Evolutionary conservation across 306 rosid genomes (phyloP).

Genomic region (Cucumis melo): DNA sequence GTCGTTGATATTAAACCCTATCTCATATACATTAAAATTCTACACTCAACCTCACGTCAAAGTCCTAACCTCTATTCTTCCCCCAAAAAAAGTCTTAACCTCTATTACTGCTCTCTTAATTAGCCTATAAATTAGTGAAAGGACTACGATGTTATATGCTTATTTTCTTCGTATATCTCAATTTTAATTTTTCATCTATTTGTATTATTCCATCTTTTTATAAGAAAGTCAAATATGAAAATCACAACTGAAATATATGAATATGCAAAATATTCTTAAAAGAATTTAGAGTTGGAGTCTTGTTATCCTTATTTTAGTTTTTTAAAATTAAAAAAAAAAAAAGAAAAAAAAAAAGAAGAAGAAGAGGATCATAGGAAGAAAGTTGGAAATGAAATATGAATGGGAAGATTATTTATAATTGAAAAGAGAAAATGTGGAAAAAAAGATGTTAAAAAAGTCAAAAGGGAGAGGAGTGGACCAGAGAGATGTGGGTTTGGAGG

Average conservation of each 20-base stretch:
- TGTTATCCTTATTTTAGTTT: too few species aligned
- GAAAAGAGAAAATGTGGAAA: background rate
- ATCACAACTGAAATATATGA: too few species aligned
- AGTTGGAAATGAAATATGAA: background rate
- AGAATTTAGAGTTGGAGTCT: too few species aligned
- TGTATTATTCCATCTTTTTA: too few species aligned
- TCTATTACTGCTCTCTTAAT: background rate
- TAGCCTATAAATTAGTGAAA: background rate
- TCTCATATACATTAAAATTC: background rate
- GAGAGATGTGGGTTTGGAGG: background rate
- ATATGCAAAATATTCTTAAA: too few species aligned
- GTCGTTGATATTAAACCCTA: background rate
- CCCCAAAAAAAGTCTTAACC: background rate
- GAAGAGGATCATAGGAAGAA: too few species aligned
- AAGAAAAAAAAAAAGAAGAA: too few species aligned
- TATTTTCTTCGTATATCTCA: background rate
- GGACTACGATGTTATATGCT: background rate
- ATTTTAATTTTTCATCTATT: too few species aligned
- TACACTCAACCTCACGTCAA: background rate
- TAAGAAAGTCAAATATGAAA: too few species aligned
- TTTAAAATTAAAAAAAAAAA: too few species aligned
- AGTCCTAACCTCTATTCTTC: background rate
- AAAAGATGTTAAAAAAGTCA: background rate
- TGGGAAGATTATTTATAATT: background rate
- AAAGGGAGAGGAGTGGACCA: background rate